Evolutionary conservation across 2,329 filamentous ascomycete genomes (phyloP).

Genomic region (Cladosporium sp.): DNA sequence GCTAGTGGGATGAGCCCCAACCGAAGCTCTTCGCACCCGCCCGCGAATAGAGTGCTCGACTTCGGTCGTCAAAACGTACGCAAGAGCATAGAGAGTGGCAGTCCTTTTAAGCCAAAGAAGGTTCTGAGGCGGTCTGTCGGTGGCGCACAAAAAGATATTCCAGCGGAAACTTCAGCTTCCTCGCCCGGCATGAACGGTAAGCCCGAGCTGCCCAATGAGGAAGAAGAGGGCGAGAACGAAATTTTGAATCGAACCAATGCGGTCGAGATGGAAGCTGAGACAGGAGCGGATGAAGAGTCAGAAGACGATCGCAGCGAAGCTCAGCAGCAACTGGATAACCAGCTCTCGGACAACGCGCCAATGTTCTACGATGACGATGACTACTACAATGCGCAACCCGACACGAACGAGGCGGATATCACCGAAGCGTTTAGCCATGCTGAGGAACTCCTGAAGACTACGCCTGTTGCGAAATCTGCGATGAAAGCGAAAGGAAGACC

Average conservation of each 20-base stretch:
- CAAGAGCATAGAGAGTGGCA: constrained; percentile 28
- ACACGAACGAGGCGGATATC: constrained; percentile 1
- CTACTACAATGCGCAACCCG: constrained; percentile 1
- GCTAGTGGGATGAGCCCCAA: constrained; percentile 11
- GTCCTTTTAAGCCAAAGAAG: constrained; percentile 30
- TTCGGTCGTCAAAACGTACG: constrained; percentile 26
- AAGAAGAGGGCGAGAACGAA: constrained; percentile 3
- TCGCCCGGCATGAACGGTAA: constrained; percentile 9
- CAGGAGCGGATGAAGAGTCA: neutral
- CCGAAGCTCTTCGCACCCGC: constrained; percentile 17
- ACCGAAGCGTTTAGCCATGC: constrained; percentile 3
- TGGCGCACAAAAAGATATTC: constrained; percentile 16
- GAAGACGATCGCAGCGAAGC: neutral
- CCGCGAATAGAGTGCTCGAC: constrained; percentile 30
- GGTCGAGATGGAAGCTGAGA: constrained; percentile 11
- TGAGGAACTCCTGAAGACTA: neutral
- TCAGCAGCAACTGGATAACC: constrained; percentile 2
- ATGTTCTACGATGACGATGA: constrained; percentile 17
- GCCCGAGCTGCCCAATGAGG: constrained; percentile 7
- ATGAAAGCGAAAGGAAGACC: neutral
- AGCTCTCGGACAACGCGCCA: constrained; percentile 12
- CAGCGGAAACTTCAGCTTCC: neutral
- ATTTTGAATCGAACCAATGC: neutral
- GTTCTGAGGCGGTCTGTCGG: constrained; percentile 25
- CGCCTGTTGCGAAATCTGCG: neutral